Evolutionary conservation across 2,329 filamentous ascomycete species (phyloP), one percentile per base, ranked within the genome.

Genomic region (Ceratocystis albifundus): DNA sequence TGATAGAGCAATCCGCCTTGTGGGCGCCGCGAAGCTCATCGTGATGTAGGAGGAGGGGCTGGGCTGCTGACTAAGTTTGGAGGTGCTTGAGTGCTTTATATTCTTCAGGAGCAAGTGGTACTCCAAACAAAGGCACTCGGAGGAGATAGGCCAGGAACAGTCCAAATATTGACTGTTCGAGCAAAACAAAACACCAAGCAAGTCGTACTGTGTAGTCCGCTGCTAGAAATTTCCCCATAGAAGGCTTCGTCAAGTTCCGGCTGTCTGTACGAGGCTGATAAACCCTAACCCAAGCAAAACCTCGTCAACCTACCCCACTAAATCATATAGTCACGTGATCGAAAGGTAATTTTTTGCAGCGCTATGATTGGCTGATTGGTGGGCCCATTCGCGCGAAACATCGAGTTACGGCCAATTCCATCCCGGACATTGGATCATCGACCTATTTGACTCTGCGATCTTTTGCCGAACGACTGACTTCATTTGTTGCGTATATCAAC

Each of bases 21-120:
- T 62, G 15, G 70, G 70, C n/a, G 70, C 66, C 46, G 66, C 63
- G 46, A 71, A 68, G 53, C 69, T 71, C 70, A 71, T 71, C 64
- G 61, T 66, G 66, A 20, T 30, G 4, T 17, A 8, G 28, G 53
- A 25, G 53, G 25, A 25, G 55, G 28, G 28, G 30, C 15, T 8
- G 28, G 28, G 30, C 15, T 8, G 25, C 50, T 30, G 50, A 20
- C 55, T 30, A n/a, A 46, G 22, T 12, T 32, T 44, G 7, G 41
- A 50, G 20, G 61, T 25, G 12, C 6, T 57, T 30, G 28, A 17
- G 15, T 12, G 53, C 22, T 25, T 59, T 36, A 3, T 28, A 17
- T 28, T 28, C 22, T 36, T 10, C 55, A 17, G 28, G 17, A 53
- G 4, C 10, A 53, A 20, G 15, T 36, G 6, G 28, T 2, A 10